A percentile compares a stretch with the other conserved stretches of the same genome.
Evolutionary conservation across 345 rosid genomes (phyloP).

Genomic region (Mangifera indica): DNA sequence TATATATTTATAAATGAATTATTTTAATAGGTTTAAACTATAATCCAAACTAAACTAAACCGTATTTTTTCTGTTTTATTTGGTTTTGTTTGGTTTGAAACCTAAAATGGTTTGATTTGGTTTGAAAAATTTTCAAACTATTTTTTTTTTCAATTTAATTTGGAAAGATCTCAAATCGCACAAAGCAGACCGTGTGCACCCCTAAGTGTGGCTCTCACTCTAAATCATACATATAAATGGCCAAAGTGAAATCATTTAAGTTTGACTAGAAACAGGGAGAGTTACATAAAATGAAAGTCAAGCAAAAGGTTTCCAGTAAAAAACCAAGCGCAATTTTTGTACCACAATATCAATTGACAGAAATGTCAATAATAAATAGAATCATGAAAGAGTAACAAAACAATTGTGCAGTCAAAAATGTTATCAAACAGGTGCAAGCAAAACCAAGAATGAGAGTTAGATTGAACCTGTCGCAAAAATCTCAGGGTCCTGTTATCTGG

Average conservation of each 20-base stretch:
- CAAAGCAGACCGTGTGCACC: too few relatives aligned
- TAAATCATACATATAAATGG: background rate
- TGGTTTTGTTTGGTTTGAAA: too few relatives aligned
- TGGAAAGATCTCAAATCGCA: too few relatives aligned
- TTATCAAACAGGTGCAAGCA: background rate
- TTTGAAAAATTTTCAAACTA: too few relatives aligned
- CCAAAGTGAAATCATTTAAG: background rate
- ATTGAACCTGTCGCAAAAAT: conserved; percentile 78
- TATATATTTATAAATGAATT: too few relatives aligned
- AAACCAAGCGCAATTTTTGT: background rate
- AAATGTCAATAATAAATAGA: background rate
- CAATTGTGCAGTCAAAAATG: background rate
- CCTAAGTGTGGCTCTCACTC: conserved; percentile 1
- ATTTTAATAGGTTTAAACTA: too few relatives aligned
- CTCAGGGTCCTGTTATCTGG: conserved; percentile 85
- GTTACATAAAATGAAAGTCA: conserved; percentile 1
- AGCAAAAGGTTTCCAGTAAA: conserved; percentile 1
- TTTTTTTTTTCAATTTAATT: too few relatives aligned
- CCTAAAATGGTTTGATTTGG: too few relatives aligned
- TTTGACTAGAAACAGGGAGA: background rate
- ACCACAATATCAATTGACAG: conserved; percentile 4
- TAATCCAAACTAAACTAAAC: too few relatives aligned
- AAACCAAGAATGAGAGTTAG: conserved; percentile 3
- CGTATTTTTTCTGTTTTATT: too few relatives aligned
- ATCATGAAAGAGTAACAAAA: background rate